These are phyloP conservation scores for Ammopiptanthus mongolicus DNA, from an alignment of 306 rosid genomes.

Conservation along the genomic window DNA sequence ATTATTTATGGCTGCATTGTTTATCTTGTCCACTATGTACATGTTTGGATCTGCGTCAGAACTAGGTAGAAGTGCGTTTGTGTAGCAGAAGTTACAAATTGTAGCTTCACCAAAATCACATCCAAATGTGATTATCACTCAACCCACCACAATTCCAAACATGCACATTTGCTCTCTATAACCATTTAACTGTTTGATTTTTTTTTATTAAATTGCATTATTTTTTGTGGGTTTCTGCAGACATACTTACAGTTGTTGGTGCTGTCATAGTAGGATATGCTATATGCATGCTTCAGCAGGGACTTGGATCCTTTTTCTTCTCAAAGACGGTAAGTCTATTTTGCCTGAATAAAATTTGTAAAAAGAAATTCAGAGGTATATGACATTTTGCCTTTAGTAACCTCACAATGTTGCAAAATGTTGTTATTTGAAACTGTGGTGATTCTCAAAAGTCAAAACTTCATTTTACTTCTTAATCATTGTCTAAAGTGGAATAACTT, in stretches of 20 bases:
- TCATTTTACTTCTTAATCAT: neutral
- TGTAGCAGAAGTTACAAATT: too few species aligned
- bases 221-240: constrained; percentile 47
- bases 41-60: too few species aligned
- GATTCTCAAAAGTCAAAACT: neutral
- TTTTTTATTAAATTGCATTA: neutral
- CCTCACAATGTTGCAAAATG: neutral
- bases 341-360: constrained; percentile 3
- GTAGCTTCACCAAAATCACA: too few species aligned
- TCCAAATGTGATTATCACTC: too few species aligned
- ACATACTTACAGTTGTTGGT: constrained; percentile 80
- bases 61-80: too few species aligned
- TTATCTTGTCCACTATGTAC: too few species aligned
- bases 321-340: constrained; percentile 41
- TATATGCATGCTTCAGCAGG: constrained; percentile 87
- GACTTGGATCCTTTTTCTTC: constrained; percentile 65
- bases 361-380: neutral
- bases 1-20: neutral
- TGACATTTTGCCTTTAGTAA: neutral
- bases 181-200: neutral
- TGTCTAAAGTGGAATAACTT: neutral
- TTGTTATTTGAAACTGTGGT: neutral
- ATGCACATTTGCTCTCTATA: neutral
- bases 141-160: too few species aligned
- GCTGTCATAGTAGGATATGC: constrained; percentile 82